phyloP scores from a whole-genome alignment of 192 early-diverging fungal species.

The Dispira parvispora region DNA sequence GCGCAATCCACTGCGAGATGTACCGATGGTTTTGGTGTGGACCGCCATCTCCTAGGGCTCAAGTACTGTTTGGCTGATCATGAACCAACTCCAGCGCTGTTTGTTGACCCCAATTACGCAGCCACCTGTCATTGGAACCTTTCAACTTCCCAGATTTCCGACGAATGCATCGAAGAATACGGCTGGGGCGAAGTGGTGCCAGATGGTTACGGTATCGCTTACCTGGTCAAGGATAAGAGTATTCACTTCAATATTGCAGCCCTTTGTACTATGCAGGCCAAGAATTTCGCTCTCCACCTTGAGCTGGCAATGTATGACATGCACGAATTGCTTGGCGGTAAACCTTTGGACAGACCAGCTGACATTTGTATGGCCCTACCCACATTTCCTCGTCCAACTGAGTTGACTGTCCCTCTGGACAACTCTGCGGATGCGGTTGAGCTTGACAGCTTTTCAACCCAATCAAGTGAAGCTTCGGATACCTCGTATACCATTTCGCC shows the following conservation, averaged over 20 bases:
- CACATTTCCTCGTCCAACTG: not conserved
- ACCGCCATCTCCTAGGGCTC: slow-evolving; percentile 56
- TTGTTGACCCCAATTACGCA: slow-evolving; percentile 36
- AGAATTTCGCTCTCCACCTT: slow-evolving; percentile 38
- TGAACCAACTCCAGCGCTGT: slow-evolving; percentile 24
- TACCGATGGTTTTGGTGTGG: slow-evolving; percentile 40
- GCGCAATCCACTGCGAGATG: slow-evolving; percentile 36
- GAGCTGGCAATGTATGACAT: slow-evolving; percentile 54
- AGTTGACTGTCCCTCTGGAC: too few species aligned
- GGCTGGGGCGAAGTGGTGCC: slow-evolving; percentile 42
- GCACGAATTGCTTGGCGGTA: slow-evolving; percentile 24
- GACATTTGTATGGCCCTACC: not conserved
- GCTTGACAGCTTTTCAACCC: too few species aligned
- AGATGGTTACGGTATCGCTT: slow-evolving; percentile 37
- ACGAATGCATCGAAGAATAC: slow-evolving; percentile 29
- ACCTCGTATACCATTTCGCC: too few species aligned
- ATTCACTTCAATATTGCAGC: slow-evolving; percentile 32
- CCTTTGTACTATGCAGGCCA: slow-evolving; percentile 23
- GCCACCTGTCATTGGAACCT: slow-evolving; percentile 42
- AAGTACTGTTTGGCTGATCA: slow-evolving; percentile 25
- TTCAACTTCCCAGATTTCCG: slow-evolving; percentile 42
- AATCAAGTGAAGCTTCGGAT: too few species aligned
- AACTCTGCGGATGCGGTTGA: too few species aligned
- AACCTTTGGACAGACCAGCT: not conserved
- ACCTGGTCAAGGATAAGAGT: slow-evolving; percentile 27